These are phyloP conservation scores for Boechera divaricarpa DNA, from an alignment of 345 rosid genomes.

Conservation along the genomic window DNA sequence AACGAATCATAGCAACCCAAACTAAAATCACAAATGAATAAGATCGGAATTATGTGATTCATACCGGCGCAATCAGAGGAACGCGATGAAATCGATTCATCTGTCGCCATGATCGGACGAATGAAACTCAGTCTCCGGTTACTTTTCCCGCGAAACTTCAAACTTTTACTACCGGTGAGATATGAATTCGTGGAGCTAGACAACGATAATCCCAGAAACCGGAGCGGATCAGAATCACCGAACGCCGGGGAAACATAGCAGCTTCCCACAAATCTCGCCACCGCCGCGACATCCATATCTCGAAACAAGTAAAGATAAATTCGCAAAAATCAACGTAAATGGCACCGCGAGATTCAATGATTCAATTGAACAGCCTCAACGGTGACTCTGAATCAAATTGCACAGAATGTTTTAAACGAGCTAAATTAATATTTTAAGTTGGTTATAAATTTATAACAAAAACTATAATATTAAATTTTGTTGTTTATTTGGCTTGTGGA, in stretches of 20 bases:
- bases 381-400: conserved; percentile 10
- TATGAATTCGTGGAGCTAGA: conserved; percentile 14
- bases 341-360: conserved; percentile 31
- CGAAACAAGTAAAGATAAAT: not conserved
- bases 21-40: too few species aligned
- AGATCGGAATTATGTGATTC: too few species aligned
- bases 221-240: conserved; percentile 11
- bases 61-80: conserved; percentile 38
- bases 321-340: not conserved
- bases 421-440: not conserved
- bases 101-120: conserved; percentile 54
- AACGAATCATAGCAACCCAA: not conserved
- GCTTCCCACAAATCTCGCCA: conserved; percentile 33
- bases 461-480: too few species aligned
- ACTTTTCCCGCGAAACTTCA: conserved; percentile 20
- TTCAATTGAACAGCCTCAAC: conserved; percentile 23
- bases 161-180: not conserved
- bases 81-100: conserved; percentile 48
- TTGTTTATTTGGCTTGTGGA: conserved; percentile 32
- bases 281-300: conserved; percentile 38
- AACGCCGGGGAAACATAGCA: conserved; percentile 29
- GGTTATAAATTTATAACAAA: not conserved
- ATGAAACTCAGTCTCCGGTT: conserved; percentile 41
- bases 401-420: not conserved
- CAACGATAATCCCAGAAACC: conserved; percentile 26